Conservation (phyloP, 2,329 filamentous ascomycete species). For the Ampelomyces quisqualis region DNA sequence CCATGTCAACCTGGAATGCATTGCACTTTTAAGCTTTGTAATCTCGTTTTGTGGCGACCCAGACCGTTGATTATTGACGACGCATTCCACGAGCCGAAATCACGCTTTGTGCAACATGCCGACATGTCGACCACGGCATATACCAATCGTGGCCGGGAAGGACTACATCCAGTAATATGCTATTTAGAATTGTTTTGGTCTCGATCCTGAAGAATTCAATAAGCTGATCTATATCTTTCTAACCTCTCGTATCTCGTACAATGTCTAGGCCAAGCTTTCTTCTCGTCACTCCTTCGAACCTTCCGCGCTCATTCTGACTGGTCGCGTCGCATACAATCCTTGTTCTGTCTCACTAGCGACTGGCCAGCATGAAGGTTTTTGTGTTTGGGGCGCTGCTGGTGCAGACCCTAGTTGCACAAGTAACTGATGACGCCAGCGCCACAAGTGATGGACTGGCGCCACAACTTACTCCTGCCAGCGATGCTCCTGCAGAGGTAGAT, state of each 20-base stretch:
- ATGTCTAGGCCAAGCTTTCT: slow-evolving; percentile 21
- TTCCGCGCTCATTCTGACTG: slow-evolving; percentile 14
- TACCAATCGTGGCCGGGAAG: not conserved
- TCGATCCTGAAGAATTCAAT: slow-evolving; percentile 17
- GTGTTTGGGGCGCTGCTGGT: slow-evolving; percentile 17
- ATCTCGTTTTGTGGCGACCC: too few species aligned
- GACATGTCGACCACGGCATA: not conserved
- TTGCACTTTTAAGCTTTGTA: not conserved
- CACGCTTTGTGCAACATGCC: slow-evolving; percentile 11
- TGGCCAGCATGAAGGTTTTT: slow-evolving; percentile 20
- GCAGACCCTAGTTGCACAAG: slow-evolving; percentile 15
- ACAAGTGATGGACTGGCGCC: not conserved
- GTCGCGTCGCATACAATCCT: slow-evolving; percentile 6
- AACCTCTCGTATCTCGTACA: slow-evolving; percentile 16
- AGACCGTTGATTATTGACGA: too few species aligned
- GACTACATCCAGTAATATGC: not conserved
- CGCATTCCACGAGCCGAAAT: slow-evolving; percentile 1
- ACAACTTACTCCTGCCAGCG: not conserved
- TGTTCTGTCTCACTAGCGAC: slow-evolving; percentile 6
- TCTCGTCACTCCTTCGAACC: slow-evolving; percentile 23
- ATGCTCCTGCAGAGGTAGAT: not conserved
- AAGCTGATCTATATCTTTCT: slow-evolving; percentile 21
- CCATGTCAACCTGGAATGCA: not conserved
- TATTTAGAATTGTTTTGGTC: slow-evolving; percentile 22
- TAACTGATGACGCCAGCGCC: not conserved